Base-by-base conservation (phyloP, 176 grass and related monocot species). In the Eragrostis curvula region DNA sequence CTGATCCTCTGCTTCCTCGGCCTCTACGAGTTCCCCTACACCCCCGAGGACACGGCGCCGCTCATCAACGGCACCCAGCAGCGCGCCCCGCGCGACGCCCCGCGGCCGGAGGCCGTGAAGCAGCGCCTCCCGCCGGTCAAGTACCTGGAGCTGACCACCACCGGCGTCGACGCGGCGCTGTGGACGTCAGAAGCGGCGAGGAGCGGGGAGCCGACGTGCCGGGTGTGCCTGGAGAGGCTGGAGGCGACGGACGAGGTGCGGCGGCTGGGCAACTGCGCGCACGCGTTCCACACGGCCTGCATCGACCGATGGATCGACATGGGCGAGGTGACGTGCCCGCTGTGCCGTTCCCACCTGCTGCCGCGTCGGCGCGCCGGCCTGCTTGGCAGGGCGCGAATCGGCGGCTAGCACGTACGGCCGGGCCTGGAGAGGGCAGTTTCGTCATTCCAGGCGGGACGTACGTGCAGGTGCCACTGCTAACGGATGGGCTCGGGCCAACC, bases 261-360 rank as follows among this genome's bases (percentile, higher is more conserved):
- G 70, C 74, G 70, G 79, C 91, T 97, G 27, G 89, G 87, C 21
- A 97, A 92, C 86, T 97, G 94, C 43, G 3, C 49, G 21, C 94
- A 97, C 71, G 89, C 86, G 18, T 97, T 92, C 79, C 91, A 97
- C 81, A 80, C 36, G 49, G 82, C 17, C 50, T 97, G 91, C 88
- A 88, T 97, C 81, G 94, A 97, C 86, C 82, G 75, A 2, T 97
- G 94, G 94, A 91, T 97, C 64, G 91, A 94, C 39, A 9, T 85
- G 58, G 88, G 91, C 29, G 88, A 90, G 77, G 30, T 70, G 67
- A 88, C 89, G 52, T 97, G 94, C 69, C 94, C 94, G 24, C 53
- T 94, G 8, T 97, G 94, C 66, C 84, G 91, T n/a, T 61, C 91
- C 13, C 18, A 84, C 60, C 68, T 97, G 16, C 64, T 92, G 82